phyloP scores from a whole-genome alignment of 495 filamentous ascomycete genomes.

The Saxophila tyrrhenica region DNA sequence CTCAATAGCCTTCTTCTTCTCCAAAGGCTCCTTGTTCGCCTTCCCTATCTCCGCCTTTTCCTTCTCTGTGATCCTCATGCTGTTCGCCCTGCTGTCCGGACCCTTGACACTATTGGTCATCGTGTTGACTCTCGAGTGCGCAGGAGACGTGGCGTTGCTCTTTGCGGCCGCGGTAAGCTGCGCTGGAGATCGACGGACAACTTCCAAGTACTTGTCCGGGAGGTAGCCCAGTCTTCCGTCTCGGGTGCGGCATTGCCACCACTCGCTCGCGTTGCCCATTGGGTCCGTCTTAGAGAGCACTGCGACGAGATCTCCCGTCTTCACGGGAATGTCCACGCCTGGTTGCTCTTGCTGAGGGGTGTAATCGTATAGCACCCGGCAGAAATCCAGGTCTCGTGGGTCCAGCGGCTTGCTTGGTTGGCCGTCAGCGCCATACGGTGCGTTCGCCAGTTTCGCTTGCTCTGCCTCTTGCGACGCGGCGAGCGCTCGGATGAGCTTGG shows the following conservation, averaged over 20 bases:
- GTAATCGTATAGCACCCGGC: slow-evolving; percentile 88
- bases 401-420: slow-evolving; percentile 48
- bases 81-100: slow-evolving; percentile 36
- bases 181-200: slow-evolving; percentile 57
- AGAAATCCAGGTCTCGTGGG: slow-evolving; percentile 86
- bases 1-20: slow-evolving; percentile 45
- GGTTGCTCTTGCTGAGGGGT: slow-evolving; percentile 43
- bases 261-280: slow-evolving; percentile 80
- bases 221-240: slow-evolving; percentile 87
- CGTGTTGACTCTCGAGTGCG: slow-evolving; percentile 33
- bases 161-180: slow-evolving; percentile 39
- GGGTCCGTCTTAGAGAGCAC: slow-evolving; percentile 90
- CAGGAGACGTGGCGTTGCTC: slow-evolving; percentile 26
- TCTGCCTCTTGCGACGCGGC: slow-evolving; percentile 76
- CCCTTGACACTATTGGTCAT: slow-evolving; percentile 28
- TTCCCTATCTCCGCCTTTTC: slow-evolving; percentile 50
- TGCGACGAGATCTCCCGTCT: slow-evolving; percentile 91
- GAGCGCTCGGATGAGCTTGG: slow-evolving; percentile 77
- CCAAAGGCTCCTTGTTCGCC: slow-evolving; percentile 34
- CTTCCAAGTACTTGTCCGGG: slow-evolving; percentile 78
- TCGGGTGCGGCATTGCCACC: slow-evolving; percentile 93
- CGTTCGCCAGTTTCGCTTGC: slow-evolving; percentile 46
- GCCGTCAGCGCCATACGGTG: slow-evolving; percentile 23
- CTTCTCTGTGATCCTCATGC: slow-evolving; percentile 32
- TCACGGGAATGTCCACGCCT: slow-evolving; percentile 80